These are phyloP conservation scores for Xylaria sp. DNA, from an alignment of 2,329 filamentous ascomycete species.

Conservation along the genomic window DNA sequence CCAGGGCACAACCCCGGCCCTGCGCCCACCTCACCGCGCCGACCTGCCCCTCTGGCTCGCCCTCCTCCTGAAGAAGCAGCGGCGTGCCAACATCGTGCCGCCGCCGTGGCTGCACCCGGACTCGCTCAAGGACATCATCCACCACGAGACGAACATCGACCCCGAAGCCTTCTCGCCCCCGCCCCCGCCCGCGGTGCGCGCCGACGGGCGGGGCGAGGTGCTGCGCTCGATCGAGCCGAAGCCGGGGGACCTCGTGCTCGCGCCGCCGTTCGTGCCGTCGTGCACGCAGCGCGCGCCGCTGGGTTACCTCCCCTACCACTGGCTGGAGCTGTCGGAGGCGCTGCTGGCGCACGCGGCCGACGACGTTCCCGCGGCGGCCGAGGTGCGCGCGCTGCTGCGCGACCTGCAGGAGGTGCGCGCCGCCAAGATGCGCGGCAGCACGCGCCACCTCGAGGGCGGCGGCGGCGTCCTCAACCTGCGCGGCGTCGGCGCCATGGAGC, in stretches of 20 bases:
- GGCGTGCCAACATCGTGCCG: slow-evolving; percentile 87
- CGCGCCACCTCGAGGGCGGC: slow-evolving; percentile 70
- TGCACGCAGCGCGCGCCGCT: slow-evolving; percentile 71
- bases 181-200: slow-evolving; percentile 64
- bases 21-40: slow-evolving; percentile 80
- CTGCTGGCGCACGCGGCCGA: slow-evolving; percentile 83
- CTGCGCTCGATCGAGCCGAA: slow-evolving; percentile 30
- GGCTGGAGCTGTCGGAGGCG: slow-evolving; percentile 88
- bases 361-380: slow-evolving; percentile 74
- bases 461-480: slow-evolving; percentile 69
- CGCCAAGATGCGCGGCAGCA: slow-evolving; percentile 81
- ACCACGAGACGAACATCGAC: slow-evolving; percentile 75
- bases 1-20: slow-evolving; percentile 75
- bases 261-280: slow-evolving; percentile 77
- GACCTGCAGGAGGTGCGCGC: slow-evolving; percentile 87
- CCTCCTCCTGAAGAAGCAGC: slow-evolving; percentile 90
- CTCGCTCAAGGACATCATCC: slow-evolving; percentile 76
- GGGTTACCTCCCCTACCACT: slow-evolving; percentile 85
- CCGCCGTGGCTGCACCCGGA: slow-evolving; percentile 84
- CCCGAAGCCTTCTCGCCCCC: slow-evolving; percentile 76
- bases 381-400: slow-evolving; percentile 73
- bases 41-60: slow-evolving; percentile 92
- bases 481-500: slow-evolving; percentile 90
- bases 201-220: slow-evolving; percentile 50
- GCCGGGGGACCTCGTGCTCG: slow-evolving; percentile 43